These are phyloP conservation scores for Santalum album DNA, from an alignment of 164 flowering plant genomes.

Conservation along the genomic window DNA sequence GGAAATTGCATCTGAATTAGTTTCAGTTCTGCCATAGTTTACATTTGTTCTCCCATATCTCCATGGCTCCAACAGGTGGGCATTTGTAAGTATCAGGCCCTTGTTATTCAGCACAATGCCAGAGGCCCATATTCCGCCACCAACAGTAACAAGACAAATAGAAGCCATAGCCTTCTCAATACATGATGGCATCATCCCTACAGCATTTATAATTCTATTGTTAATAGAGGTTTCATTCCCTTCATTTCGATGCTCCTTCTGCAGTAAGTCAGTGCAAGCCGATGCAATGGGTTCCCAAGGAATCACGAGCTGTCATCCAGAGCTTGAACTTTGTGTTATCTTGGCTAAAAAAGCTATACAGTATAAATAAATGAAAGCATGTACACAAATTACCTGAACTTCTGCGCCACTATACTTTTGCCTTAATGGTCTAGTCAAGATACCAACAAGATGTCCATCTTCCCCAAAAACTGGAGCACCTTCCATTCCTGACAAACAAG, in stretches of 20 bases:
- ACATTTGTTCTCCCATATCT: slow-evolving; percentile 60
- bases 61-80: slow-evolving; percentile 98
- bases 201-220: slow-evolving; percentile 16
- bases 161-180: slow-evolving; percentile 66
- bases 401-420: slow-evolving; percentile 75
- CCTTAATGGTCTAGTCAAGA: slow-evolving; percentile 66
- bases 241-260: slow-evolving; percentile 20
- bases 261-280: slow-evolving; percentile 45
- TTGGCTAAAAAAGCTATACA: slow-evolving; percentile 4
- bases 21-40: slow-evolving; percentile 19
- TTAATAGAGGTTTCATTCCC: slow-evolving; percentile 9
- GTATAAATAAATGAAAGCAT: not conserved
- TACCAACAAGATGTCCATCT: slow-evolving; percentile 50
- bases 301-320: slow-evolving; percentile 75
- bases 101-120: slow-evolving; percentile 73
- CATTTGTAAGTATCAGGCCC: slow-evolving; percentile 93
- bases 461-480: slow-evolving; percentile 81
- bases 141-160: slow-evolving; percentile 64
- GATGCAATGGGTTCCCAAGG: slow-evolving; percentile 86
- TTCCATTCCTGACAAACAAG: slow-evolving; percentile 72
- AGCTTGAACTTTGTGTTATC: slow-evolving; percentile 22
- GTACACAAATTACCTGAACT: slow-evolving; percentile 58
- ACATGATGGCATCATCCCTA: slow-evolving; percentile 20
- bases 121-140: slow-evolving; percentile 91
- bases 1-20: slow-evolving; percentile 7